Conservation (phyloP, 345 rosid species). For the Gossypium ekmanianum region DNA sequence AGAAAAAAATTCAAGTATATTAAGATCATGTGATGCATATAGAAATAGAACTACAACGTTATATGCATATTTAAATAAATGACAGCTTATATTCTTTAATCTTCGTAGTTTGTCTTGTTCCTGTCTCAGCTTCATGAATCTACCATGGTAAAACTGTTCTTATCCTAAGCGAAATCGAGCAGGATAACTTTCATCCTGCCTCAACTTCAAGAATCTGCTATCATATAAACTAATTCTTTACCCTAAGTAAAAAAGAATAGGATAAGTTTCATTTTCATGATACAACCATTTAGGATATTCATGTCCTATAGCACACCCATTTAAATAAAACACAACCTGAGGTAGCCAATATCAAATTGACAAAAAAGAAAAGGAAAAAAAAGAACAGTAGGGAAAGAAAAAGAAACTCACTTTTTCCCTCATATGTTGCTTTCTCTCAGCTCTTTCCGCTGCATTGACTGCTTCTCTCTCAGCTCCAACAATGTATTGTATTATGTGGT, state of each 20-base stretch:
- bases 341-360: neutral
- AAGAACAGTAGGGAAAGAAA: neutral
- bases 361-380: neutral
- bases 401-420: constrained; percentile 71
- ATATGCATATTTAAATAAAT: neutral
- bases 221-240: neutral
- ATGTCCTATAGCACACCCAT: neutral
- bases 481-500: constrained; percentile 12
- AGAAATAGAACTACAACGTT: neutral
- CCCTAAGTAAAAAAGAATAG: neutral
- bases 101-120: neutral
- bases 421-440: constrained; percentile 74
- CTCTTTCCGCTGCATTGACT: constrained; percentile 85
- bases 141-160: neutral
- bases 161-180: neutral
- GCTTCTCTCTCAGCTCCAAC: constrained; percentile 90
- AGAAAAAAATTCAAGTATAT: neutral
- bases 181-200: neutral
- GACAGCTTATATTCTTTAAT: neutral
- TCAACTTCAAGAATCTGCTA: neutral
- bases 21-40: neutral
- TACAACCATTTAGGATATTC: constrained; percentile 1
- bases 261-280: neutral
- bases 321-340: neutral
- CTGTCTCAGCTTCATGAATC: neutral